Conservation (phyloP, 176 grass and related monocot genomes). For the Elaeis guineensis region DNA sequence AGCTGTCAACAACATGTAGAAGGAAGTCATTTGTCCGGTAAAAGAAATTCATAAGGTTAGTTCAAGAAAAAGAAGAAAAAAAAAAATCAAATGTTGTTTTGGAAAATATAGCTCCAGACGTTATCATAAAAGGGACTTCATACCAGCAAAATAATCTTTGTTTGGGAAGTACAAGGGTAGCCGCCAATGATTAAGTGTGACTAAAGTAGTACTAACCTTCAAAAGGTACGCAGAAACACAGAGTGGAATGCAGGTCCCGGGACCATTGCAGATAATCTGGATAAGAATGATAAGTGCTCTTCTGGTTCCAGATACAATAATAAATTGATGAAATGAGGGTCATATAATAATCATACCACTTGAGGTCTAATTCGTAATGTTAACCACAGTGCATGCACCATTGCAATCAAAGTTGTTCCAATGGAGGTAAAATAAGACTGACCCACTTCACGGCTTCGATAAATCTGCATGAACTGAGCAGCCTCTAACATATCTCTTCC, state of each 20-base stretch:
- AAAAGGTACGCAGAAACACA: slow-evolving; percentile 70
- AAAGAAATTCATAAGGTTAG: too few species aligned
- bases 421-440: slow-evolving; percentile 88
- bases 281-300: slow-evolving; percentile 15
- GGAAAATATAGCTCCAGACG: too few species aligned
- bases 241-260: slow-evolving; percentile 79
- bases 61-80: too few species aligned
- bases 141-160: background rate
- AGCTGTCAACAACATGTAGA: too few species aligned
- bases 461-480: slow-evolving; percentile 72
- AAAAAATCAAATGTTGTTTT: too few species aligned
- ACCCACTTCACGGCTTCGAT: slow-evolving; percentile 90
- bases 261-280: slow-evolving; percentile 94
- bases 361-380: slow-evolving; percentile 75
- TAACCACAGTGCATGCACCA: slow-evolving; percentile 71
- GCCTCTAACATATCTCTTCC: slow-evolving; percentile 20
- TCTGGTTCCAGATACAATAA: slow-evolving; percentile 17
- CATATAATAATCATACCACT: slow-evolving; percentile 47
- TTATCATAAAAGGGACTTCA: too few species aligned
- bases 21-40: too few species aligned
- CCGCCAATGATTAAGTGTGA: background rate
- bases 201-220: slow-evolving; percentile 36
- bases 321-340: slow-evolving; percentile 7
- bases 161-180: background rate
- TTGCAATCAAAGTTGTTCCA: slow-evolving; percentile 67